These are phyloP conservation scores for Lipomyces oligophaga DNA, from an alignment of 805 yeast genomes.

Conservation along the genomic window DNA sequence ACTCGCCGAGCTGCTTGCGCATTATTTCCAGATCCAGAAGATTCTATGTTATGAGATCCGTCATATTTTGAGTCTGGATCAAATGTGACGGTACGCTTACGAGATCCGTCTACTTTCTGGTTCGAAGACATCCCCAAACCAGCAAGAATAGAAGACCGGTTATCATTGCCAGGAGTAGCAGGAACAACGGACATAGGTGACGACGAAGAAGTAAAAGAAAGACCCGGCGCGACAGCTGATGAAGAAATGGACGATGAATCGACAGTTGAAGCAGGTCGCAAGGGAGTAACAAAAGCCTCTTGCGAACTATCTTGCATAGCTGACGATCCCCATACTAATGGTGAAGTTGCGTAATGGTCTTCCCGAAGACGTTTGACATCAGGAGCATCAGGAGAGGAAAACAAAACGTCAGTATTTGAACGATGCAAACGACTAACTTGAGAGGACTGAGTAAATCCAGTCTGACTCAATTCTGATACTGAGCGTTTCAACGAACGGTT, in stretches of 20 bases:
- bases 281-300: slow-evolving; percentile 20
- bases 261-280: slow-evolving; percentile 21
- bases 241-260: slow-evolving; percentile 8
- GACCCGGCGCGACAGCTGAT: slow-evolving; percentile 12
- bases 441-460: too few species aligned
- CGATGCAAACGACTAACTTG: too few species aligned
- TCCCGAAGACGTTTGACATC: slow-evolving; percentile 22
- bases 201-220: slow-evolving; percentile 26
- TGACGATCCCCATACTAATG: too few species aligned
- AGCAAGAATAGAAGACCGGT: neutral
- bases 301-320: neutral
- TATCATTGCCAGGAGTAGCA: slow-evolving; percentile 20
- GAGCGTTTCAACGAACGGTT: neutral
- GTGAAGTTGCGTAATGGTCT: neutral
- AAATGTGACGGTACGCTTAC: neutral
- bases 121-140: neutral
- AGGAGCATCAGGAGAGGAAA: slow-evolving; percentile 21
- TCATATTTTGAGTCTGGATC: neutral
- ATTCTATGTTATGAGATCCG: neutral
- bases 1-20: slow-evolving; percentile 1
- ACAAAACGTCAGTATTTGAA: too few species aligned
- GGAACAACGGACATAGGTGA: slow-evolving; percentile 22
- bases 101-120: neutral
- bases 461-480: too few species aligned
- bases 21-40: neutral